Base-by-base conservation (phyloP, 306 rosid genomes). In the Pyrus pyrifolia region DNA sequence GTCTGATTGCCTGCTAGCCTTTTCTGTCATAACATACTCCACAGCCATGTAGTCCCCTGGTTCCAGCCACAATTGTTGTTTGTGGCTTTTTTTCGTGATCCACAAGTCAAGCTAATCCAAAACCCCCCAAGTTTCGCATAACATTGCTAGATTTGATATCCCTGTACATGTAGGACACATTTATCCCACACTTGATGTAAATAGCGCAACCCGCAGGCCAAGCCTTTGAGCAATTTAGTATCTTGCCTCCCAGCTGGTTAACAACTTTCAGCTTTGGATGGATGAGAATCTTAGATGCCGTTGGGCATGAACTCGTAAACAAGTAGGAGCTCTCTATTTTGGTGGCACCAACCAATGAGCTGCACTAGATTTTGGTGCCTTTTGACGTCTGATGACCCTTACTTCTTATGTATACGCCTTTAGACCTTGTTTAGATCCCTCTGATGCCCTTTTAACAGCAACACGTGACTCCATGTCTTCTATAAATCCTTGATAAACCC, bases 11-110 rank as follows among this genome's bases (percentile, higher is more conserved):
- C 7, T 58, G 23, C 55, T 38, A 13, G 67, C 67, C 23, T 38
- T 72, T 58, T 23, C 40, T 1, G 67, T 22, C 3, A 35, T 35
- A 4, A 57, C 67, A 23, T 23, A 72, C 38, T 72, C 76, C 22
- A 0, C 11, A 14, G 67, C 76, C 76, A 72, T 72, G 53, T 72
- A 57, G 9, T 67, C 76, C 66, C 22, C 40, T 35, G 14, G 76
- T 72, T 57, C 76, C 67, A 22, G 76, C 76, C 10, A 72, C n/a
- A 55, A 72, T 2, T 4, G 76, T 72, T n/a, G 76, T 72, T 13
- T 57, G 23, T 4, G 35, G 35, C 0, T n/a, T 22, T n/a, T 72
- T 57, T 21, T 66, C 38, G 17, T 72, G 76, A 31, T 72, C 76
- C 44, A 35, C 67, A 8, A 72, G 76, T 35, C 14, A 3, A 17